Conservation (phyloP, 2,329 filamentous ascomycete genomes). For the Fusarium devonianum region DNA sequence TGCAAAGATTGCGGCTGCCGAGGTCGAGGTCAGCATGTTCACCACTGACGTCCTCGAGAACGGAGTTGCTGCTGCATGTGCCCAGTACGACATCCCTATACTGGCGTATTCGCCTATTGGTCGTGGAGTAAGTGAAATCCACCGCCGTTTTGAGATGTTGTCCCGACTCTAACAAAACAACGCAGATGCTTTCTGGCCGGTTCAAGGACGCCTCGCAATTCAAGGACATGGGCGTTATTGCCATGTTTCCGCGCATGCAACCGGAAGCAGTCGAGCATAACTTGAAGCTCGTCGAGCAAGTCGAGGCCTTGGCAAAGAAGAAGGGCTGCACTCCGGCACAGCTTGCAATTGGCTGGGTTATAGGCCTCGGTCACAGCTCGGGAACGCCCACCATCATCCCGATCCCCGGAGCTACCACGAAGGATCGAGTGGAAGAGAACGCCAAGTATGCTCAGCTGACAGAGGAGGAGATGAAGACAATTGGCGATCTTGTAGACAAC, state of each 20-base stretch:
- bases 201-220: slow-evolving; percentile 39
- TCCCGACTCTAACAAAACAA: slow-evolving; percentile 16
- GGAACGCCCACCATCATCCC: slow-evolving; percentile 68
- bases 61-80: slow-evolving; percentile 62
- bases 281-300: slow-evolving; percentile 64
- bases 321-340: slow-evolving; percentile 70
- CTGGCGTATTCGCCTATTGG: slow-evolving; percentile 78
- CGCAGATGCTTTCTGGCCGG: slow-evolving; percentile 43
- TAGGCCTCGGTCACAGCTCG: slow-evolving; percentile 55
- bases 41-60: slow-evolving; percentile 57
- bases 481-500: slow-evolving; percentile 56
- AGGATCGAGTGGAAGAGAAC: slow-evolving; percentile 68
- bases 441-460: slow-evolving; percentile 56
- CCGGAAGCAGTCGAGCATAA: slow-evolving; percentile 70
- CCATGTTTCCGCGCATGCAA: slow-evolving; percentile 65
- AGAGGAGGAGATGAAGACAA: slow-evolving; percentile 57
- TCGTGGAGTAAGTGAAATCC: slow-evolving; percentile 51
- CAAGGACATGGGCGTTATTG: slow-evolving; percentile 31
- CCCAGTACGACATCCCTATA: slow-evolving; percentile 71
- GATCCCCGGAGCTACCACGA: slow-evolving; percentile 69
- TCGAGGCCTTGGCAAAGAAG: slow-evolving; percentile 64
- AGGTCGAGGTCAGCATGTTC: slow-evolving; percentile 63
- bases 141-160: not conserved
- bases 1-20: slow-evolving; percentile 56
- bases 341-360: slow-evolving; percentile 71